Percentiles rank a stretch among this genome's conserved stretches.
phyloP scores from a whole-genome alignment of 2,329 filamentous ascomycete species.

The Acrocalymma vagum region DNA sequence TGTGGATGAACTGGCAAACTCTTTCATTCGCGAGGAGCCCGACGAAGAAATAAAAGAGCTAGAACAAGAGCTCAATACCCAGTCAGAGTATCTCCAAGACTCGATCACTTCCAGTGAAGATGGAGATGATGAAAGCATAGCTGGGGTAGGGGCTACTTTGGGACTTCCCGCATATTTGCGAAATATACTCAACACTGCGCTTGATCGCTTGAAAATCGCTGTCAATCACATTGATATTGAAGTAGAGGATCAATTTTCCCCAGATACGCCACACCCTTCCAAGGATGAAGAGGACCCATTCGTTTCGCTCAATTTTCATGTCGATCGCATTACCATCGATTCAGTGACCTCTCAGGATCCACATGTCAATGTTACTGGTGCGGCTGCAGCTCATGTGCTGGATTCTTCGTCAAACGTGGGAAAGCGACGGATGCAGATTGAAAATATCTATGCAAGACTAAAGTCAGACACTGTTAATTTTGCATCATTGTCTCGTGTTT shows the following conservation, averaged over 20 bases:
- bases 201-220: constrained; percentile 73
- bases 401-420: constrained; percentile 62
- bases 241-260: constrained; percentile 63
- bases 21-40: constrained; percentile 78
- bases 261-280: constrained; percentile 63
- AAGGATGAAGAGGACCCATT: constrained; percentile 56
- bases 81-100: constrained; percentile 69
- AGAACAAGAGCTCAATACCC: constrained; percentile 72
- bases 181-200: constrained; percentile 75
- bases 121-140: constrained; percentile 66
- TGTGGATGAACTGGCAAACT: constrained; percentile 76
- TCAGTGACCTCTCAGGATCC: constrained; percentile 57
- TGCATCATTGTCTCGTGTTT: constrained; percentile 65
- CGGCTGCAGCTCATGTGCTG: constrained; percentile 13
- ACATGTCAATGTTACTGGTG: constrained; percentile 29
- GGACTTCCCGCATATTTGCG: constrained; percentile 75
- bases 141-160: constrained; percentile 76
- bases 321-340: constrained; percentile 72
- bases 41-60: constrained; percentile 71
- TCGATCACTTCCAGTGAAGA: constrained; percentile 69
- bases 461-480: constrained; percentile 75
- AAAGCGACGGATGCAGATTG: constrained; percentile 71
- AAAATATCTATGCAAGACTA: constrained; percentile 69
- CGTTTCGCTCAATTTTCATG: constrained; percentile 70
- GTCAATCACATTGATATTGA: constrained; percentile 73